Conservation (phyloP, 768 basidiomycete genomes). For the Ramaria rubella region DNA sequence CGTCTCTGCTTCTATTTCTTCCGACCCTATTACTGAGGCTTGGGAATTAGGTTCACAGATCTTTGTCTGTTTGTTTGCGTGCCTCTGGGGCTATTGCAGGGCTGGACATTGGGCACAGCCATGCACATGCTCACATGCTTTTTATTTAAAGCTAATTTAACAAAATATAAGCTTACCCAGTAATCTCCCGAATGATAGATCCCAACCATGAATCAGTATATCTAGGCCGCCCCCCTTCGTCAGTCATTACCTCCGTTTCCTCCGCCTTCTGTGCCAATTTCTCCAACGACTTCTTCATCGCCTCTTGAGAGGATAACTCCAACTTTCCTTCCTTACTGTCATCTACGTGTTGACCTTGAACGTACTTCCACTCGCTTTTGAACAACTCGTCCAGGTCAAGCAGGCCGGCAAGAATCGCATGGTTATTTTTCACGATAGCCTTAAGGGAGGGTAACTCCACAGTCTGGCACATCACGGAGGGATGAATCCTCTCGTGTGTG, state of each 20-base stretch:
- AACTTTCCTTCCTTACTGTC: constrained; percentile 23
- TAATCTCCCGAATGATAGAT: constrained; percentile 1
- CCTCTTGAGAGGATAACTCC: constrained; percentile 15
- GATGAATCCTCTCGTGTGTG: constrained; percentile 57
- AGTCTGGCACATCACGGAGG: constrained; percentile 48
- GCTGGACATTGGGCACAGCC: constrained; percentile 74
- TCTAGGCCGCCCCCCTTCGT: constrained; percentile 8
- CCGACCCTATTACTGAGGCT: constrained; percentile 80
- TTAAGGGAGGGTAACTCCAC: constrained; percentile 29
- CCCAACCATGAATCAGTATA: constrained; percentile 9
- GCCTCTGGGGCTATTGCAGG: constrained; percentile 96
- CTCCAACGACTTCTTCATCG: constrained; percentile 4
- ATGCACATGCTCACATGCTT: constrained; percentile 22
- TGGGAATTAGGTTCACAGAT: constrained; percentile 83
- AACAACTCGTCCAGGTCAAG: constrained; percentile 48
- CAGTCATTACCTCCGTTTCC: constrained; percentile 2
- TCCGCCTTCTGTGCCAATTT: constrained; percentile 6
- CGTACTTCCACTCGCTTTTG: constrained; percentile 17
- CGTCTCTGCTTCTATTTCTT: constrained; percentile 87
- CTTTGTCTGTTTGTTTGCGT: constrained; percentile 70
- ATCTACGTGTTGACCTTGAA: constrained; percentile 37
- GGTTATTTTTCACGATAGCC: constrained; percentile 34
- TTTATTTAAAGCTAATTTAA: not conserved
- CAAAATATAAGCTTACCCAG: not conserved
- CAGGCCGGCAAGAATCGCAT: constrained; percentile 38